Evolutionary conservation across 2,329 filamentous ascomycete species (phyloP), one percentile per base, ranked within the genome.

Genomic region (Fonsecaea erecta): DNA sequence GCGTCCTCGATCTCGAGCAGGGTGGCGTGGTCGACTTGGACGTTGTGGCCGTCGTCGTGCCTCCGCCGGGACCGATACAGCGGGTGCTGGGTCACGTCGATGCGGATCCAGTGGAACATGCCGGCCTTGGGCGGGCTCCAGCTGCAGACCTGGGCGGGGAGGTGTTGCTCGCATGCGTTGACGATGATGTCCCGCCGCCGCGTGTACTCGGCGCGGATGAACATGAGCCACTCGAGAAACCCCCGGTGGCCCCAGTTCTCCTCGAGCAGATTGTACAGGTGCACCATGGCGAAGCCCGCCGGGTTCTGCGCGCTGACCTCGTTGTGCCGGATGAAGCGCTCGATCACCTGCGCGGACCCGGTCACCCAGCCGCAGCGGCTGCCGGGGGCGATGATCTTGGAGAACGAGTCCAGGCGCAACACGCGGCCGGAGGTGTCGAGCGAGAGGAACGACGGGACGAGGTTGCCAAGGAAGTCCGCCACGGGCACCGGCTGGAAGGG

Each of bases 171-270:
- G 75, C 93, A 97, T 0, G 93, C 92, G 7, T 84, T 83, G 4
- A 97, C 81, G 63, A 99, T 86, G 28, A 86, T 84, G 74, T 98
- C 85, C 62, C 95, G 83, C 66, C 94, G 86, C 70, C 82, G 81
- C 1, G 93, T 95, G 75, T 99, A 99, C 77, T 93, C 87, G 72
- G 87, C 77, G 53, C 93, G 86, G 72, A 98, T 68, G 75, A 92
- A 85, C 75, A 95, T 90, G 69, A 99, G 80, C 95, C 95, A 99
- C 73, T 89, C 84, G 26, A 99, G 78, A 75, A 96, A 99, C 1
- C 93, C 93, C 48, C 86, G 84, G 74, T 99, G 95, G 35, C 94
- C 95, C 95, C 95, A 99, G 56, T 89, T 88, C 77, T 97, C 92
- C 70, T 99, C 95, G 1, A 99, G 83, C 24, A 99, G 82, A 79